These are phyloP conservation scores for Neoscytalidium dimidiatum DNA, from an alignment of 2,329 filamentous ascomycete genomes.

Conservation along the genomic window DNA sequence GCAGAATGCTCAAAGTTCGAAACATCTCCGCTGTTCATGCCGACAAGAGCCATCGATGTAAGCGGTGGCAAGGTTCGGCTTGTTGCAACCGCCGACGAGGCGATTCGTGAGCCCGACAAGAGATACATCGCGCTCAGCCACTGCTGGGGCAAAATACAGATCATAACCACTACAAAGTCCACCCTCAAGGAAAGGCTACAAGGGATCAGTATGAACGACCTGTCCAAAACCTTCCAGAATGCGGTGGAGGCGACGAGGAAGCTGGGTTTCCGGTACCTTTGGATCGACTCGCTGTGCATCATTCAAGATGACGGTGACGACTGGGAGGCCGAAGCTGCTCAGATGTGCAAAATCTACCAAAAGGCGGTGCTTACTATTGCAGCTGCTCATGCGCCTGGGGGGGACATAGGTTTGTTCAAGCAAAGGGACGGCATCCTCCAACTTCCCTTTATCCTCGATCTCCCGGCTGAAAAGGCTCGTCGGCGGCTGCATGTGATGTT, in stretches of 20 bases:
- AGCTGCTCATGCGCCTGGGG: neutral
- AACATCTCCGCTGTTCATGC: neutral
- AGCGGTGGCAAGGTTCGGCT: neutral
- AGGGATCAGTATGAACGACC: neutral
- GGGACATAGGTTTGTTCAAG: neutral
- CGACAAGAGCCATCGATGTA: slow-evolving; percentile 1
- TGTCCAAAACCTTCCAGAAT: slow-evolving; percentile 16
- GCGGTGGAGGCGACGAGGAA: neutral
- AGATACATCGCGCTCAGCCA: neutral
- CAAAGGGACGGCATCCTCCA: neutral
- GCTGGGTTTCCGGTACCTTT: slow-evolving; percentile 19
- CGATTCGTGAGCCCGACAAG: neutral
- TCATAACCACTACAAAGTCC: neutral
- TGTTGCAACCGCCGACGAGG: neutral
- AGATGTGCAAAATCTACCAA: slow-evolving; percentile 12
- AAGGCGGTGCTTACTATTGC: neutral
- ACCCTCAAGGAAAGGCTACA: neutral
- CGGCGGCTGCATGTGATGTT: neutral
- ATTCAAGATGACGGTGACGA: slow-evolving; percentile 19
- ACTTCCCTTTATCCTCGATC: neutral
- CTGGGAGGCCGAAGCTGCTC: slow-evolving; percentile 3
- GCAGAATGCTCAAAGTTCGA: neutral
- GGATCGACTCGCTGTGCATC: slow-evolving; percentile 25
- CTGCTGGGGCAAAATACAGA: slow-evolving; percentile 1
- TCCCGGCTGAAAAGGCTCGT: neutral